Evolutionary conservation across 2,329 filamentous ascomycete genomes (phyloP).

Genomic region (Phymatotrichopsis omnivora): DNA sequence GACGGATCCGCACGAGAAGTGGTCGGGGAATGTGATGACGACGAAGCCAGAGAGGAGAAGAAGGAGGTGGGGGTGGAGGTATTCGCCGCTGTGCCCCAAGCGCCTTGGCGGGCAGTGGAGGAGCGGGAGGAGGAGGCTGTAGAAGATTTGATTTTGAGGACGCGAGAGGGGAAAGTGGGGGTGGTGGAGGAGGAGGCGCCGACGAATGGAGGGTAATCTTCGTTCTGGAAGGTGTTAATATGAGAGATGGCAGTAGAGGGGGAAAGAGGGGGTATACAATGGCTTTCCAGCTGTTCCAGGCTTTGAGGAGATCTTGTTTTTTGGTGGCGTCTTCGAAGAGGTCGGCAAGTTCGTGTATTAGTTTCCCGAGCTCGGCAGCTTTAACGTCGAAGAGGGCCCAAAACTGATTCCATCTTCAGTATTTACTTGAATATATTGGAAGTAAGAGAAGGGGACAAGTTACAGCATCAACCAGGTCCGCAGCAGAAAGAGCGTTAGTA

Average conservation of each 20-base stretch:
- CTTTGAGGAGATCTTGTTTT: constrained; percentile 60
- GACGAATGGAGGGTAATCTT: constrained; percentile 30
- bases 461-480: constrained; percentile 64
- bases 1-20: constrained; percentile 9
- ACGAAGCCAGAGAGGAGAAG: constrained; percentile 28
- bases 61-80: constrained; percentile 29
- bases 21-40: constrained; percentile 30
- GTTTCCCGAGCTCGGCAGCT: constrained; percentile 67
- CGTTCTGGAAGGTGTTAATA: constrained; percentile 27
- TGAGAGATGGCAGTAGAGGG: constrained; percentile 32
- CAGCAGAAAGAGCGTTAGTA: constrained; percentile 56
- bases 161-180: constrained; percentile 45
- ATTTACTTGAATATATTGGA: constrained; percentile 66
- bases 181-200: constrained; percentile 36
- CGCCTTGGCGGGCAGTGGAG: constrained; percentile 45
- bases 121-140: constrained; percentile 57
- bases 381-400: constrained; percentile 30
- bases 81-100: constrained; percentile 43
- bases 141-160: constrained; percentile 59
- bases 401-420: constrained; percentile 36
- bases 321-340: constrained; percentile 78
- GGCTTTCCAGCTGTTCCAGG: constrained; percentile 91
- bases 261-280: constrained; percentile 55
- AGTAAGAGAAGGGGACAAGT: constrained; percentile 53
- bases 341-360: constrained; percentile 84